A percentile compares a stretch with the other conserved stretches of the same genome.
Conservation (phyloP, 371 early-diverging fungal species). For the Mucor circinelloides region DNA sequence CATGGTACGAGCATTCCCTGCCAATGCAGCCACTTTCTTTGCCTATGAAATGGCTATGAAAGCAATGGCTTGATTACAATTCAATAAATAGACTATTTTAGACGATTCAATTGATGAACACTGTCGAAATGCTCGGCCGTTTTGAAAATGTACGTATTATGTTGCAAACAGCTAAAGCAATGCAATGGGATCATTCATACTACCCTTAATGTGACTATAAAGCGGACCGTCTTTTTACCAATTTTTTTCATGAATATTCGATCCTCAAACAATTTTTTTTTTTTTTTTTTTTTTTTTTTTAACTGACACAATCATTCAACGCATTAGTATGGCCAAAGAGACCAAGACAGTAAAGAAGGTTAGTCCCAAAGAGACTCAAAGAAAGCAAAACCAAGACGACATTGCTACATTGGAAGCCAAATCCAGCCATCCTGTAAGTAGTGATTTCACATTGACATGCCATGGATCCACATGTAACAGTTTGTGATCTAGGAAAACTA, state of each 20-base stretch:
- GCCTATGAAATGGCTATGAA: constrained; percentile 79
- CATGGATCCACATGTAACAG: background rate
- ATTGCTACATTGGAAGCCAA: constrained; percentile 38
- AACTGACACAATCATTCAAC: background rate
- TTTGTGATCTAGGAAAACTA: constrained; percentile 36
- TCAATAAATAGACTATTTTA: background rate
- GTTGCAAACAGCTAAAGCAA: background rate
- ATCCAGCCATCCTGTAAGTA: constrained; percentile 37
- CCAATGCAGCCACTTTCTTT: constrained; percentile 85
- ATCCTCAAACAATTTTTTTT: background rate
- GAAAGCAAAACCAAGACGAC: constrained; percentile 31
- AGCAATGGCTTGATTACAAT: constrained; percentile 21
- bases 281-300: constrained; percentile 1
- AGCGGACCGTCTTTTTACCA: background rate
- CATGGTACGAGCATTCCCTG: constrained; percentile 87
- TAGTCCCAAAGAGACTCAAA: constrained; percentile 1
- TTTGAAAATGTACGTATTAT: no score
- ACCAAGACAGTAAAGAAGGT: constrained; percentile 6
- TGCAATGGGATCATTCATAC: background rate
- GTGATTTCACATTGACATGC: background rate
- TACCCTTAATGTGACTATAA: background rate
- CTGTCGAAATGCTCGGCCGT: no score
- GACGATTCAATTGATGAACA: no score
- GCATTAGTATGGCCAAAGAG: constrained; percentile 6
- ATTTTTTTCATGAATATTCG: background rate